phyloP scores from a whole-genome alignment of 73 alveolate genomes.

The Blepharisma stoltei region DNA sequence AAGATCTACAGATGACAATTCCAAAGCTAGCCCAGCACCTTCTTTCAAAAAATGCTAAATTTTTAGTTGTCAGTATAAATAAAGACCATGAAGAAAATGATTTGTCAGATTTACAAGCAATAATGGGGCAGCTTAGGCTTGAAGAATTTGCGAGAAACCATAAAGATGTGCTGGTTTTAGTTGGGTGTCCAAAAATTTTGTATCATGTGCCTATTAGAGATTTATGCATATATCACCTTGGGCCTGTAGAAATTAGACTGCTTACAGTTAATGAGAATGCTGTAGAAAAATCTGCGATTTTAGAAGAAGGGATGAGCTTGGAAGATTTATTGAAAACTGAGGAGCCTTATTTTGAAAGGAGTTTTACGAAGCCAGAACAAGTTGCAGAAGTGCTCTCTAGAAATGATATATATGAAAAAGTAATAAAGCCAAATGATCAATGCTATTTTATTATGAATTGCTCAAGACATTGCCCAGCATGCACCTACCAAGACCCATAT shows the following conservation, averaged over 20 bases:
- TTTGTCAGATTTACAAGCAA: neutral
- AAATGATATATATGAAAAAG: neutral
- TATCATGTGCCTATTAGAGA: conserved; percentile 9
- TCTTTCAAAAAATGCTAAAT: neutral
- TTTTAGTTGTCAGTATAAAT: conserved; percentile 10
- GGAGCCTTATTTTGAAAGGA: neutral
- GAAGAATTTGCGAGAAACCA: conserved; percentile 3
- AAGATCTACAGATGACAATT: neutral
- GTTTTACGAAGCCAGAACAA: neutral
- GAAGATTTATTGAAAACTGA: neutral
- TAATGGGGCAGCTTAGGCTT: conserved; percentile 1
- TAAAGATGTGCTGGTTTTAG: neutral
- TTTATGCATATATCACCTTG: conserved; percentile 1
- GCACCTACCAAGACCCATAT: neutral
- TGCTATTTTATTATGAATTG: conserved; percentile 25
- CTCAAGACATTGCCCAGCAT: conserved; percentile 25
- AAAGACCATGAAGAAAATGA: conserved; percentile 10
- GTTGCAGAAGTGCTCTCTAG: neutral
- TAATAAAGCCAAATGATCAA: neutral
- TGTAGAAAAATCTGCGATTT: neutral
- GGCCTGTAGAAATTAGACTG: conserved; percentile 8
- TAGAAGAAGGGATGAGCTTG: neutral
- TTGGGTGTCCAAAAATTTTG: neutral
- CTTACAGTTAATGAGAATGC: neutral
- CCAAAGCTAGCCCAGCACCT: neutral